phyloP scores from a whole-genome alignment of 139 green algal species.

The Desmodesmus armatus region DNA sequence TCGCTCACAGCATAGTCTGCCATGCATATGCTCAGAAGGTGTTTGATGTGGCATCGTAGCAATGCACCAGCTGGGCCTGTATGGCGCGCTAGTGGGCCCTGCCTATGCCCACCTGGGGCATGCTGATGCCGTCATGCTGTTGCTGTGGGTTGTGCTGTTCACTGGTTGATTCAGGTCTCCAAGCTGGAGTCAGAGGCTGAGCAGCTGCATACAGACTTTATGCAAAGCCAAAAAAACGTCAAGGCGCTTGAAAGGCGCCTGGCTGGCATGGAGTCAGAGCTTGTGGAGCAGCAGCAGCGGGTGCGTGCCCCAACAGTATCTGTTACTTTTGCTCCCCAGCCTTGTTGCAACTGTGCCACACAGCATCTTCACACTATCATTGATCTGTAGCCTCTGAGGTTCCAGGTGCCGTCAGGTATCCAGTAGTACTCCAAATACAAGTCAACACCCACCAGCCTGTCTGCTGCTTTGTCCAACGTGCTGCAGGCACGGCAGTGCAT shows the following conservation, averaged over 20 bases:
- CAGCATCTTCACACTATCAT: not conserved
- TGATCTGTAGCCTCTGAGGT: no score
- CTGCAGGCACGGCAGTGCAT: slow-evolving; percentile 60
- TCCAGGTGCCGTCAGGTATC: no score
- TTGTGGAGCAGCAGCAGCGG: slow-evolving; percentile 52
- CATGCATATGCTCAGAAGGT: slow-evolving; percentile 59
- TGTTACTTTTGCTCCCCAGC: no score
- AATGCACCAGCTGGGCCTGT: not conserved
- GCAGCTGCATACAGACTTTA: slow-evolving; percentile 59
- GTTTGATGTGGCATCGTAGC: not conserved
- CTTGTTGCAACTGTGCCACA: not conserved
- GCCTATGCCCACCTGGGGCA: no score
- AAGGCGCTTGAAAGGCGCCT: slow-evolving; percentile 61
- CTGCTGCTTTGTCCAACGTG: no score
- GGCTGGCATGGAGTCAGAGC: slow-evolving; percentile 58
- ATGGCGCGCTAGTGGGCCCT: not conserved
- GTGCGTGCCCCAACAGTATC: not conserved
- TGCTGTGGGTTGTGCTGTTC: not conserved
- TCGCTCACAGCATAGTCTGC: slow-evolving; percentile 55
- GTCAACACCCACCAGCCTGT: no score
- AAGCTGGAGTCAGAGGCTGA: slow-evolving; percentile 61
- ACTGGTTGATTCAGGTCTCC: slow-evolving; percentile 45
- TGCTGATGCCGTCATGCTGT: not conserved
- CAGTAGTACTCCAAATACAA: no score
- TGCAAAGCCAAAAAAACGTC: slow-evolving; percentile 57